Percentiles rank a stretch among this genome's conserved stretches.
phyloP scores from a whole-genome alignment of 164 flowering plant species.

The Tetracentron sinense region DNA sequence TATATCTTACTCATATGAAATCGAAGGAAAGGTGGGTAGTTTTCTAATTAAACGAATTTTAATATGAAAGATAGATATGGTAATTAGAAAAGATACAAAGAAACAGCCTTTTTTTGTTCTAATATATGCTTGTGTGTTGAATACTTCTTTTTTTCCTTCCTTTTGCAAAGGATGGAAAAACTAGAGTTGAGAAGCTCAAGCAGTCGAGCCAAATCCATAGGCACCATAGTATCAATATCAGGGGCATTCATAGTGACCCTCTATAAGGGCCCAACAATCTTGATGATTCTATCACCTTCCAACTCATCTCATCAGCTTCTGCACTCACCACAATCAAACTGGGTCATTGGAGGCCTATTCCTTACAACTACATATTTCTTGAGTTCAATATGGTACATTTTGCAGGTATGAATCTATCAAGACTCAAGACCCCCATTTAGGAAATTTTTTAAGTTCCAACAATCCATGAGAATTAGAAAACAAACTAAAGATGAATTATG shows the following conservation, averaged over 20 bases:
- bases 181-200: conserved; percentile 22
- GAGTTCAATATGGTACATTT: conserved; percentile 34
- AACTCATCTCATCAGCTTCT: conserved; percentile 15
- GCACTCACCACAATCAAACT: conserved; percentile 14
- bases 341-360: conserved; percentile 51
- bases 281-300: conserved; percentile 10
- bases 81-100: neutral
- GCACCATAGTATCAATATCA: conserved; percentile 25
- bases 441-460: no score
- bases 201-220: conserved; percentile 25
- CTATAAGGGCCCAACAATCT: conserved; percentile 33
- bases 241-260: conserved; percentile 27
- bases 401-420: no score
- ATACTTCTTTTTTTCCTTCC: neutral
- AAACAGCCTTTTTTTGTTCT: neutral
- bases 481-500: no score
- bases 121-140: no score
- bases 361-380: conserved; percentile 28
- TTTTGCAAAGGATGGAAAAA: conserved; percentile 24
- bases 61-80: no score
- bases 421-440: no score
- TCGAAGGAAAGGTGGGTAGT: no score
- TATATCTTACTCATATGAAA: no score
- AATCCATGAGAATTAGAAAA: no score
- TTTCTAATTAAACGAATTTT: no score